Evolutionary conservation across 345 rosid species (phyloP).

Genomic region (Erodium maritimum): DNA sequence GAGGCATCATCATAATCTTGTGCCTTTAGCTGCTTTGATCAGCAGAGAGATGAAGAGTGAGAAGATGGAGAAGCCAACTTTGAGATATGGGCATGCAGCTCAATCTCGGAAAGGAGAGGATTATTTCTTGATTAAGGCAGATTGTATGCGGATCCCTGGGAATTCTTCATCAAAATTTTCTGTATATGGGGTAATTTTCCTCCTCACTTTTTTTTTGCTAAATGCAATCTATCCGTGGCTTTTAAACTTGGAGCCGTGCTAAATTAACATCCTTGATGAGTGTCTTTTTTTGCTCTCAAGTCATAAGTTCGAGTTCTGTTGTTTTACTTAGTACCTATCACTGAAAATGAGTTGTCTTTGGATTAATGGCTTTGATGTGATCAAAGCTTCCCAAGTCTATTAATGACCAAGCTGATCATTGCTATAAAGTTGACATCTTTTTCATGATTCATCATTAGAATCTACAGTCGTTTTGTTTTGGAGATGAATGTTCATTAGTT

Average conservation of each 20-base stretch:
- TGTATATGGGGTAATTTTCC: constrained; percentile 57
- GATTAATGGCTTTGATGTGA: no score
- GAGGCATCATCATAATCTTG: constrained; percentile 43
- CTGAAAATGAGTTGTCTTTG: no score
- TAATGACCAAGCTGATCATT: neutral
- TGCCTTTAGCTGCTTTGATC: constrained; percentile 72
- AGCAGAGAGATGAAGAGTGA: constrained; percentile 53
- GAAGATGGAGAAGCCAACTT: constrained; percentile 72
- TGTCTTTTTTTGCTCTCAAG: neutral
- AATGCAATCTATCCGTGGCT: neutral
- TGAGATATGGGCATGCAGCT: constrained; percentile 58
- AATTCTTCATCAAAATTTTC: constrained; percentile 54
- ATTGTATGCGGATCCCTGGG: constrained; percentile 55
- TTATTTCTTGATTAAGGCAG: constrained; percentile 55
- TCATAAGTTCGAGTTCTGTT: no score
- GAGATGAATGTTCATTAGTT: neutral
- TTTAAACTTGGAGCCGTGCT: neutral
- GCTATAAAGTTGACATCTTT: neutral
- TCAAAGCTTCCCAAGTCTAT: no score
- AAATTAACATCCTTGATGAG: neutral
- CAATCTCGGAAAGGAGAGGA: constrained; percentile 91
- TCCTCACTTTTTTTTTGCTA: neutral
- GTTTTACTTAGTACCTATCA: no score
- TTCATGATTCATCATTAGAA: neutral
- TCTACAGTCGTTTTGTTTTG: neutral